Evolutionary conservation across 305 asterid species (phyloP), one percentile per base, ranked within the genome.

Genomic region (Fraxinus xanthoxyloides): DNA sequence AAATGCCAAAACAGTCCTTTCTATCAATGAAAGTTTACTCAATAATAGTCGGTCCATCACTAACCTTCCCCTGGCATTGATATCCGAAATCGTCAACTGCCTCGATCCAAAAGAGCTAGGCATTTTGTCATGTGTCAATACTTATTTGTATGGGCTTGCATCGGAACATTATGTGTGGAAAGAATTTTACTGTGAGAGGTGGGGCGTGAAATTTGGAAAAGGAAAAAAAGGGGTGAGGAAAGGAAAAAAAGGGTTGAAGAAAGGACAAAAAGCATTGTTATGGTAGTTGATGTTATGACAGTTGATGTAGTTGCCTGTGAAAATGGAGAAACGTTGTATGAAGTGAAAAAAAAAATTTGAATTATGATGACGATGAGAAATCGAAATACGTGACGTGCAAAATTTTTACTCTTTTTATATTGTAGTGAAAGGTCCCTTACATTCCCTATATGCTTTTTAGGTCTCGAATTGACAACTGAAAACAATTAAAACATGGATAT

Each of bases 101-200:
- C 95, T 95, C 10, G 96, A 94, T 77, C 98, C 99, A 1, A 93
- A 90, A 82, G 99, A 92, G 84, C 93, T 95, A 61, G 99, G 98
- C 28, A 88, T 91, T 28, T 28, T 28, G 2, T 28, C 31, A 1
- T 28, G 31, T 28, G 31, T 28, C 31, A 28, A 28, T 2, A 85
- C 95, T 9, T 86, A 80, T 76, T 80, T 95, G 80, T 94, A 91
- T 83, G 86, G 86, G 85, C 85, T 92, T 83, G 97, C 97, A 38
- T 89, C 96, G 3, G 98, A 94, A 84, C 97, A 91, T 82, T 87
- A 88, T 12, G 91, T 86, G 79, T 95, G 99, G 99, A 92, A 93
- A 90, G 95, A 94, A 80, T 95, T 92, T 74, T 95, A 94, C 72
- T 84, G 89, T 75, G 99, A 95, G 85, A 91, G 99, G 89, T 95